A percentile compares a stretch with the other conserved stretches of the same genome.
Evolutionary conservation across 192 early-diverging fungal species (phyloP).

Genomic region (Coemansia reversa): DNA sequence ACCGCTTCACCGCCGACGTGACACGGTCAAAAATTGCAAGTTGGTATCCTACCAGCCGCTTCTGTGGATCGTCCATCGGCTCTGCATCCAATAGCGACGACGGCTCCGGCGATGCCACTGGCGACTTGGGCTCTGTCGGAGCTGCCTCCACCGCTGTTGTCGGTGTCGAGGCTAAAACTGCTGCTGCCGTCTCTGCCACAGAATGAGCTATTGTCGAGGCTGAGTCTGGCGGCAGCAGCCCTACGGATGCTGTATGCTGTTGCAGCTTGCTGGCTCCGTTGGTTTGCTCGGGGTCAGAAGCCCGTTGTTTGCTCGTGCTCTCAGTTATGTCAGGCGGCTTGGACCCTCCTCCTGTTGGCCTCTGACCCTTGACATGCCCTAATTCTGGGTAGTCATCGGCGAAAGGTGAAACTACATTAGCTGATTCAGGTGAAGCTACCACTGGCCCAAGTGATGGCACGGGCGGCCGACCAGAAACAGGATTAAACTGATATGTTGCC

Average conservation of each 20-base stretch:
- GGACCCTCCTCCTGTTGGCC: background rate
- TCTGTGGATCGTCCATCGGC: conserved; percentile 51
- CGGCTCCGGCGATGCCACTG: conserved; percentile 10
- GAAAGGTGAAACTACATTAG: background rate
- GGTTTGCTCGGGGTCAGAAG: background rate
- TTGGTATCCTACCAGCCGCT: conserved; percentile 57
- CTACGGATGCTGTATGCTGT: background rate
- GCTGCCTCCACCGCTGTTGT: conserved; percentile 6
- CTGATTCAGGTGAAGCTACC: background rate
- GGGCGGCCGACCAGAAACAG: conserved; percentile 42
- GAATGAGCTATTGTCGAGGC: conserved; percentile 5
- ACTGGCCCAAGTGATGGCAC: conserved; percentile 23
- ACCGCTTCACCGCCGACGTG: conserved; percentile 55
- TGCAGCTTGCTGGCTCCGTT: background rate
- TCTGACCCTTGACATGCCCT: too few species aligned
- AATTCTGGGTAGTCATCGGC: background rate
- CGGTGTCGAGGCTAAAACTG: background rate
- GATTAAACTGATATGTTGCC: conserved; percentile 32
- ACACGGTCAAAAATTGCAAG: conserved; percentile 65
- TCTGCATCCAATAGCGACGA: conserved; percentile 45
- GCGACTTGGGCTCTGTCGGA: conserved; percentile 9
- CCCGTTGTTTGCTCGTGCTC: background rate
- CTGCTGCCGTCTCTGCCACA: conserved; percentile 2
- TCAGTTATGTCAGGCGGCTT: background rate
- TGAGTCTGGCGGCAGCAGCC: conserved; percentile 1